Evolutionary conservation across 2,329 filamentous ascomycete genomes (phyloP), one percentile per base, ranked within the genome.

Genomic region (Corynespora cassiicola): DNA sequence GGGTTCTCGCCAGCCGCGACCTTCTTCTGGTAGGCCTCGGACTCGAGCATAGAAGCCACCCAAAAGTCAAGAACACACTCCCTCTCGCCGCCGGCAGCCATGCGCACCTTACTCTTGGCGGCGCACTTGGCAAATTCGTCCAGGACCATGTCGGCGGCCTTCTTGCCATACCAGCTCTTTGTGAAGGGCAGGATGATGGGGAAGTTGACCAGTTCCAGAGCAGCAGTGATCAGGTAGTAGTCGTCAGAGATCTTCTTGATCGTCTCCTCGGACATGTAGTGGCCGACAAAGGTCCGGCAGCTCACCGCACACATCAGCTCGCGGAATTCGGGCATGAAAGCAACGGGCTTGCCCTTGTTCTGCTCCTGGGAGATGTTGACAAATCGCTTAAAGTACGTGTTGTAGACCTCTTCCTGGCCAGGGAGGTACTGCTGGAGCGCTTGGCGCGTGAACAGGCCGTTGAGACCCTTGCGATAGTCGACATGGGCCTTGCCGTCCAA

Each of bases 191-290:
- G 72, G 66, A 96, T 96, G 71, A 97, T 86, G 39, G 92, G 92
- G 77, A 97, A 96, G 76, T 96, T 97, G 76, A 97, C 92, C 30
- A 96, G 80, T 71, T 97, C 92, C 54, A 97, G 80, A 14, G 92
- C 92, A 43, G 88, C 91, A 11, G 92, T 96, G 65, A 96, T 95
- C 53, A 91, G 82, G 72, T 95, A 96, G 75, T 95, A 97, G 71
- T 97, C 90, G 70, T 95, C 87, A 45, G 91, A 87, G 50, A 97
- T 92, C 76, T 88, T 90, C 80, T 94, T 91, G 61, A 96, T 84
- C 31, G 86, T 83, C 65, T 89, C 86, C 41, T 95, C 87, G 32
- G 86, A 84, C 69, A 96, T 91, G 75, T 97, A 96, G 75, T 95
- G 84, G 21, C 92, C 92, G 50, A 95, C 89, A 68, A 96, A 96